Conservation (phyloP, 257 asterid genomes). For the Scutellaria minor region DNA sequence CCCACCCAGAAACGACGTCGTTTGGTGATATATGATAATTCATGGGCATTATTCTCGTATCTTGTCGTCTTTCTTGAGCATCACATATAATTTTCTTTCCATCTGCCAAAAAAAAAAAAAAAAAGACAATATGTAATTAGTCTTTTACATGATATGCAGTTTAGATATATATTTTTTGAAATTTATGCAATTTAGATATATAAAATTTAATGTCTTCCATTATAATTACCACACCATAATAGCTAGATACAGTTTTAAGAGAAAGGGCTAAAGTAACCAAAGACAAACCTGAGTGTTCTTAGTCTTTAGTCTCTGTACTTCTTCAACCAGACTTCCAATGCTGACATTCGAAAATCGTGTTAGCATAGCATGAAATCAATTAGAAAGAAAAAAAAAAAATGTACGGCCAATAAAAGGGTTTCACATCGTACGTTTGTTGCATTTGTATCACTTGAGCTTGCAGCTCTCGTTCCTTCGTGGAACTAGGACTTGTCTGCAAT, state of each 20-base stretch:
- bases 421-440: conserved; percentile 78
- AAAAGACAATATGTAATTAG: not conserved
- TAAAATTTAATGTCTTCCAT: too few species aligned
- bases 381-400: not conserved
- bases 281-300: conserved; percentile 73
- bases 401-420: not conserved
- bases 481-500: conserved; percentile 49
- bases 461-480: conserved; percentile 71
- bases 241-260: not conserved
- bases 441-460: conserved; percentile 79
- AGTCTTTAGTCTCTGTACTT: conserved; percentile 73
- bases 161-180: too few species aligned
- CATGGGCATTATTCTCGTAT: conserved; percentile 39
- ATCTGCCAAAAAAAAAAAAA: conserved; percentile 50
- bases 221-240: too few species aligned
- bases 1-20: not conserved
- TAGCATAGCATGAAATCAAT: conserved; percentile 26
- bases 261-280: too few species aligned
- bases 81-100: conserved; percentile 61
- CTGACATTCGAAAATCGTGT: conserved; percentile 51
- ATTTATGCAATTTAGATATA: too few species aligned
- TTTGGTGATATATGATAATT: too few species aligned
- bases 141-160: too few species aligned
- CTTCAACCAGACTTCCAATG: conserved; percentile 80
- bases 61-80: conserved; percentile 56